Base-by-base conservation (phyloP, 768 basidiomycete species). In the Leccinum olivaceopallidum region DNA sequence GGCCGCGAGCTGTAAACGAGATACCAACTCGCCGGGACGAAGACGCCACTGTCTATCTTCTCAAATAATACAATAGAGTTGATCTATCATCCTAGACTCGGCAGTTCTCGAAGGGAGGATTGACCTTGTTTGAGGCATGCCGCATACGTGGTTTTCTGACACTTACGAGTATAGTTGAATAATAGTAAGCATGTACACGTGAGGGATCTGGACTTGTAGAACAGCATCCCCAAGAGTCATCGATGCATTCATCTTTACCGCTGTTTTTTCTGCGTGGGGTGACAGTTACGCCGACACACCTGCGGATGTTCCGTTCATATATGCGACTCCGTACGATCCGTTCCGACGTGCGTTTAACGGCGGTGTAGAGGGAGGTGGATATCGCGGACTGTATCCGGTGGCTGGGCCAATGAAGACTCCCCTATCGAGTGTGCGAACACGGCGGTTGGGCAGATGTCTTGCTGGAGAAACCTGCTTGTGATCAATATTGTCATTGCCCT, bases 361-460 rank as follows among this genome's bases (percentile, higher is more conserved):
- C 18, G 44, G 55, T 47, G 49, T 20, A 2, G 58, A 58, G 6
- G 26, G 34, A 36, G 42, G 34, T 20, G 59, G 50, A 37, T 5
- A 28, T 30, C 59, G 55, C n/a, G 42, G 60, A 28, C 20, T 48
- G 37, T 62, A 71, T 51, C 60, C 55, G 1, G 44, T 60, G 55
- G 48, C 49, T 44, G 60, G n/a, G 22, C 59, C 54, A 24, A 58
- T 56, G 5, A 60, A 34, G 42, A 63, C 47, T 47, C 20, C 47
- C 53, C 49, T 13, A 48, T 18, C 20, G 42, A 34, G 47, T n/a
- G 18, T 8, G 58, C 67, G 67, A 58, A 37, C 36, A 24, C 59
- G 65, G 14, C 65, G 65, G 37, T 71, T 70, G 52, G 63, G 61
- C 13, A 62, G 69, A 36, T 67, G 62, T 30, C 30, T 62, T 34